Evolutionary conservation across 2,329 filamentous ascomycete genomes (phyloP), one percentile per base, ranked within the genome.

Genomic region (Pezicula radicicola): DNA sequence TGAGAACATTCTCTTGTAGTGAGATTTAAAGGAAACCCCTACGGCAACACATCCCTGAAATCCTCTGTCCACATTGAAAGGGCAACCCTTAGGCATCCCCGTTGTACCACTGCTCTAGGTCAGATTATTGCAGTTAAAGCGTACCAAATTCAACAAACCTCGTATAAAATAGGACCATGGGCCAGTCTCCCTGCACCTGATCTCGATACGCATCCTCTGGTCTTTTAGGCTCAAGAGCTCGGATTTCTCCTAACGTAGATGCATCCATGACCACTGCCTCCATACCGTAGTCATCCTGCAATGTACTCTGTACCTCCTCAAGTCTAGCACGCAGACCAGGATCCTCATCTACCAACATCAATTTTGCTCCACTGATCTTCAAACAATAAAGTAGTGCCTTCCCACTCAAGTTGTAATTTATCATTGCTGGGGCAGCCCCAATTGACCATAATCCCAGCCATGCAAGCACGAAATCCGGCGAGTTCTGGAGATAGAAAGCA

Each of bases 71-170:
- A 78, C 75, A 16, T 80, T 80, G 58, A 88, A 83, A 0, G 77
- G 67, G 59, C 84, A 86, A 1, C 83, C 88, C 66, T 92, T 92
- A 10, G 88, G 87, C 57, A 89, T 68, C 2, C 88, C 88, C 0
- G 88, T 91, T 1, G 88, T 91, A 35, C 88, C 88, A 55, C 84
- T 85, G 1, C 7, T 15, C 5, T 10, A 18, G 12, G 7, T 51
- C 6, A 40, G 56, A 12, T 55, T 48, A 16, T 47, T 30, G 18
- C 21, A 33, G 21, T 27, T 41, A 28, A 25, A 3, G 9, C 21
- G 10, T 15, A 25, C 25, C 9, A 18, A n/a, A 10, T 8, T 42
- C 41, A 6, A 57, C 69, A 42, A 43, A 77, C 75, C 75, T 82
- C 1, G 88, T 92, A 66, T 90, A 91, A 59, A 91, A 83, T 21